Evolutionary conservation across 169 alveolate genomes (phyloP).

Genomic region (Condylostoma magnum): DNA sequence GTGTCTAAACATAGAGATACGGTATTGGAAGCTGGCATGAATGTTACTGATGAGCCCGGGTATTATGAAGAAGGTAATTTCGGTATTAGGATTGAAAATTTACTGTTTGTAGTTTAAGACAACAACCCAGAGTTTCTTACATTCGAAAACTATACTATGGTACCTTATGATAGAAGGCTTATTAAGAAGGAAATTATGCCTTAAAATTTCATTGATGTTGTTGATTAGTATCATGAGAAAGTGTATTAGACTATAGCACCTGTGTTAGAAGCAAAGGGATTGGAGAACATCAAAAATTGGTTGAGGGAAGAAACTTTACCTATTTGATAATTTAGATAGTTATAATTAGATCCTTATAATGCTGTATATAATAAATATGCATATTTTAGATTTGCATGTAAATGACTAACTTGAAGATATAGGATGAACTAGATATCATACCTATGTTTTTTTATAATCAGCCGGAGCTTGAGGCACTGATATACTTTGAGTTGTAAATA

Average conservation of each 20-base stretch:
- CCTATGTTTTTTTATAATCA: too few relatives aligned
- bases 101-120: constrained; percentile 50
- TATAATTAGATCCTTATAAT: too few relatives aligned
- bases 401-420: too few relatives aligned
- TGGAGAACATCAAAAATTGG: constrained; percentile 37
- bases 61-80: constrained; percentile 94
- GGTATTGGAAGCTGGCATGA: constrained; percentile 88
- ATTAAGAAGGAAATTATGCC: constrained; percentile 63
- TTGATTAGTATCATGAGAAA: constrained; percentile 76
- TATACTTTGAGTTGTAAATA: not conserved
- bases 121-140: constrained; percentile 45
- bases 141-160: constrained; percentile 75
- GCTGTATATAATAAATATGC: too few relatives aligned
- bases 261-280: constrained; percentile 21
- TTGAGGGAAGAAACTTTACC: constrained; percentile 43
- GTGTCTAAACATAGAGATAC: constrained; percentile 62
- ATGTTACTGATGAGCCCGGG: constrained; percentile 98
- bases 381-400: too few relatives aligned
- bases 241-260: constrained; percentile 29
- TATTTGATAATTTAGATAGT: not conserved
- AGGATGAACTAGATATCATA: too few relatives aligned
- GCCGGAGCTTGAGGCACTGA: not conserved
- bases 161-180: constrained; percentile 81
- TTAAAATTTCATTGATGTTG: constrained; percentile 58
- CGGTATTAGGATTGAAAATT: constrained; percentile 98